Percentiles rank a stretch among this genome's conserved stretches.
phyloP scores from a whole-genome alignment of 352 stramenopile genomes.

The Phytopythium mirpurense region DNA sequence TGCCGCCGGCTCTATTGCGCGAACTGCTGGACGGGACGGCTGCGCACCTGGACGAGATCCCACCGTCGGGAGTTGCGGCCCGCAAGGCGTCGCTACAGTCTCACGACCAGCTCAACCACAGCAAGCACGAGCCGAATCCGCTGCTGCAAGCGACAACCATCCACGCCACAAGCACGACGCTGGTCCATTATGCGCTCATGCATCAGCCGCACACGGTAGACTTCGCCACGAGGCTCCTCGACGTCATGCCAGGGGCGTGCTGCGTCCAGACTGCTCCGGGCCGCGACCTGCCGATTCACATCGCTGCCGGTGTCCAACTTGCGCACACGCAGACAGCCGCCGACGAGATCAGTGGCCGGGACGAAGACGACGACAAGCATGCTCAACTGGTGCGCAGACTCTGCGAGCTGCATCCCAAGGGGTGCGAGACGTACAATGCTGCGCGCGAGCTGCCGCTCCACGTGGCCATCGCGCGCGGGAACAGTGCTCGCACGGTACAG shows the following conservation, averaged over 20 bases:
- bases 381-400: constrained; percentile 8
- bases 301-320: constrained; percentile 19
- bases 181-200: constrained; percentile 56
- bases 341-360: no score
- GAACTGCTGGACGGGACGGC: neutral
- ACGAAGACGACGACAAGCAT: neutral
- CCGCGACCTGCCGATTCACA: constrained; percentile 43
- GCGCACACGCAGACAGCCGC: no score
- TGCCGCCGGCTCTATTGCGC: constrained; percentile 13
- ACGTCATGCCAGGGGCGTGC: constrained; percentile 22
- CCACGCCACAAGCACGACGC: constrained; percentile 27
- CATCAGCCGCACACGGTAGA: constrained; percentile 23
- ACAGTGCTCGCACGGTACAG: constrained; percentile 15
- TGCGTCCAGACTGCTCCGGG: constrained; percentile 16
- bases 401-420: constrained; percentile 20
- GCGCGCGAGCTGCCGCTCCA: constrained; percentile 46
- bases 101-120: no score
- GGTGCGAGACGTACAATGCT: constrained; percentile 38
- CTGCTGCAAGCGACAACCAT: constrained; percentile 25
- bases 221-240: constrained; percentile 30
- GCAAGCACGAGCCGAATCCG: neutral
- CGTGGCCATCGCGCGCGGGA: constrained; percentile 25
- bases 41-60: no score
- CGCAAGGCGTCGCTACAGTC: no score
- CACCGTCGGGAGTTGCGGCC: no score